A percentile compares a stretch with the other conserved stretches of the same genome.
These are phyloP conservation scores for Coniosporium tulheliwenetii DNA, from an alignment of 2,329 filamentous ascomycete genomes.

Conservation along the genomic window DNA sequence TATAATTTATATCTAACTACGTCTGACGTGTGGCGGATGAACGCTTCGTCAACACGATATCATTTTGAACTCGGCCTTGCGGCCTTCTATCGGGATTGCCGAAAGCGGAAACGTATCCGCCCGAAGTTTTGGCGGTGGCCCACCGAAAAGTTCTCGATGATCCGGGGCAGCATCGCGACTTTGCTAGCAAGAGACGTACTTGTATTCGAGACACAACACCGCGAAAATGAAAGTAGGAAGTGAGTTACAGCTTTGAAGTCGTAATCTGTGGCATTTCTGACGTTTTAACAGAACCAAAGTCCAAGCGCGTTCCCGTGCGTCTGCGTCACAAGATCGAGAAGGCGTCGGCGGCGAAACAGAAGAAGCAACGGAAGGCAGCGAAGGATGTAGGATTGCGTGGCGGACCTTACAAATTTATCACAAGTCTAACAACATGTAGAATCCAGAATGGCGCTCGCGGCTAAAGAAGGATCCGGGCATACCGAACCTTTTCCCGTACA, in stretches of 20 bases:
- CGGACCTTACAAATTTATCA: neutral
- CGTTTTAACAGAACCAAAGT: slow-evolving; percentile 62
- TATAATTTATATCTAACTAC: too few species aligned
- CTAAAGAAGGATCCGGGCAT: slow-evolving; percentile 97
- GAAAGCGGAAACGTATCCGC: too few species aligned
- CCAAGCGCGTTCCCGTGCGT: slow-evolving; percentile 79
- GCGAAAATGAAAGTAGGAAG: slow-evolving; percentile 25
- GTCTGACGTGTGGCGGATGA: too few species aligned
- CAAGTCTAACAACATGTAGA: slow-evolving; percentile 29
- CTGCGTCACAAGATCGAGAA: slow-evolving; percentile 95
- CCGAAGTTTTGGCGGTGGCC: too few species aligned
- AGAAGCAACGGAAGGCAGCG: slow-evolving; percentile 72
- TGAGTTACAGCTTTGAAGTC: slow-evolving; percentile 9
- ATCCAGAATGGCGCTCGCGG: slow-evolving; percentile 89
- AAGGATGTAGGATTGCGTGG: slow-evolving; percentile 46
- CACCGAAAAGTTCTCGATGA: too few species aligned
- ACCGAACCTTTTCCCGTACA: slow-evolving; percentile 93
- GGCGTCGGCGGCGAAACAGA: slow-evolving; percentile 75
- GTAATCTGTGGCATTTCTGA: neutral
- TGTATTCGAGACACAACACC: slow-evolving; percentile 4
- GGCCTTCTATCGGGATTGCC: too few species aligned
- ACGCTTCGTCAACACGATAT: too few species aligned
- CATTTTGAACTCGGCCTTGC: too few species aligned
- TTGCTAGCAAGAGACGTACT: neutral
- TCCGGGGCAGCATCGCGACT: too few species aligned